Conservation (phyloP, 2,329 filamentous ascomycete species). For the Diaporthe eres region DNA sequence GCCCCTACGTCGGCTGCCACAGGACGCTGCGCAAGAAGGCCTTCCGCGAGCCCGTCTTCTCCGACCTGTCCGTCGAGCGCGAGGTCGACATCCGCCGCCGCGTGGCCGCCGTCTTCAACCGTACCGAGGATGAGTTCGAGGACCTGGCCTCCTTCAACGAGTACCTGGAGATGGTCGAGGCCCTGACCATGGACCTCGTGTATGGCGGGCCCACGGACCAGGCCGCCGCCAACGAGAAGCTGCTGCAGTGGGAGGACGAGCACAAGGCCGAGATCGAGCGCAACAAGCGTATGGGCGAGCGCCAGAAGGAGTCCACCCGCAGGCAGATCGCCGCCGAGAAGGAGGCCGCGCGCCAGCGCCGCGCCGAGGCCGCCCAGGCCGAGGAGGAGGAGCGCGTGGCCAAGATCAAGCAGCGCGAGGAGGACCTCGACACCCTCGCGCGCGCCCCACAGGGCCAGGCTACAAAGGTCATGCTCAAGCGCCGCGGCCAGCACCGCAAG, state of each 20-base stretch:
- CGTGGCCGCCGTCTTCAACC: conserved; percentile 87
- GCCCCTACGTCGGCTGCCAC: conserved; percentile 90
- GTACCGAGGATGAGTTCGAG: conserved; percentile 91
- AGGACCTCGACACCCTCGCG: conserved; percentile 79
- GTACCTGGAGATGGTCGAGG: conserved; percentile 93
- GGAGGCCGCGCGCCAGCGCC: conserved; percentile 74
- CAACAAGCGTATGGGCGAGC: conserved; percentile 66
- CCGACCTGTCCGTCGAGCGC: conserved; percentile 87
- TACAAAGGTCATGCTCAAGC: conserved; percentile 78
- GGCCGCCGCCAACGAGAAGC: conserved; percentile 56
- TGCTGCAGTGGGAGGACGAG: conserved; percentile 80
- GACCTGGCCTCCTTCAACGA: conserved; percentile 88
- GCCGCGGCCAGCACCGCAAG: conserved; percentile 70
- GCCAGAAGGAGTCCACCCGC: conserved; percentile 66
- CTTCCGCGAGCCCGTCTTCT: conserved; percentile 92
- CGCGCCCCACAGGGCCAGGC: conserved; percentile 69
- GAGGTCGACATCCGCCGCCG: conserved; percentile 92
- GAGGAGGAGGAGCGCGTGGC: conserved; percentile 79
- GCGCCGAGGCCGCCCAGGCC: conserved; percentile 75
- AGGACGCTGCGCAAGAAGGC: conserved; percentile 87
- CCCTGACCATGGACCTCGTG: conserved; percentile 90
- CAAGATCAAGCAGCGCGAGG: conserved; percentile 73
- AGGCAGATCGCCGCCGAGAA: conserved; percentile 74
- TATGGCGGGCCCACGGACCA: conserved; percentile 74
- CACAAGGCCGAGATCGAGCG: conserved; percentile 79